Percentiles rank a stretch among this genome's conserved stretches.
These are phyloP conservation scores for Cyclotella cryptica DNA, from an alignment of 108 stramenopile species.

Conservation along the genomic window DNA sequence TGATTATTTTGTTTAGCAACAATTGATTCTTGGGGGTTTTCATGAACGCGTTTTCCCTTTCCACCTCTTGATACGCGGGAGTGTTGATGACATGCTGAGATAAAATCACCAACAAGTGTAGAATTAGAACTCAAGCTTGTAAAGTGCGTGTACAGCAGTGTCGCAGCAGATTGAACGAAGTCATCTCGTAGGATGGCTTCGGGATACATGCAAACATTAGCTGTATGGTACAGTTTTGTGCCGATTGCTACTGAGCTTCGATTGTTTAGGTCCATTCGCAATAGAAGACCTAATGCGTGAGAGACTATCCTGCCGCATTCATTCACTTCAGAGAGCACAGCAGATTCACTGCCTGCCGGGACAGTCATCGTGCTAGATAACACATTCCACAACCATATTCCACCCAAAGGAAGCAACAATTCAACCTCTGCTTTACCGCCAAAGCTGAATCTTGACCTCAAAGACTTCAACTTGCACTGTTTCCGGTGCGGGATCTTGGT, in stretches of 20 bases:
- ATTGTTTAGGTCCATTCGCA: slow-evolving; percentile 58
- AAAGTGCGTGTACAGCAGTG: slow-evolving; percentile 25
- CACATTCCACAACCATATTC: slow-evolving; percentile 84
- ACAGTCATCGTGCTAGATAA: slow-evolving; percentile 44
- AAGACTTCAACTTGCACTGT: slow-evolving; percentile 21
- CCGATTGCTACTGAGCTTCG: slow-evolving; percentile 48
- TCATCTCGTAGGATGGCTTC: slow-evolving; percentile 67
- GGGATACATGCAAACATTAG: slow-evolving; percentile 77
- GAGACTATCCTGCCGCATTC: slow-evolving; percentile 49
- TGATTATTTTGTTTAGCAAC: slow-evolving; percentile 8
- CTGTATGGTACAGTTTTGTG: slow-evolving; percentile 78
- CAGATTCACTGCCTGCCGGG: background rate
- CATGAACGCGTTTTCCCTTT: slow-evolving; percentile 15
- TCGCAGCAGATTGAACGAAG: slow-evolving; percentile 9
- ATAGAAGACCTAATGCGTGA: slow-evolving; percentile 51
- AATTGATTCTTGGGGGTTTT: slow-evolving; percentile 1
- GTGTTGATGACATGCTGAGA: slow-evolving; percentile 53
- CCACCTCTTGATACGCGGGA: slow-evolving; percentile 44
- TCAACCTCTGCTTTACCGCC: slow-evolving; percentile 16
- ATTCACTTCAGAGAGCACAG: slow-evolving; percentile 12
- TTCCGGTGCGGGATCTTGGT: background rate
- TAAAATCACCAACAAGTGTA: slow-evolving; percentile 41
- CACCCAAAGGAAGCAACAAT: slow-evolving; percentile 56
- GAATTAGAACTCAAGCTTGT: slow-evolving; percentile 4
- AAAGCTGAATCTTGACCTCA: slow-evolving; percentile 38